Conservation (phyloP, 805 yeast species). For the Zygoascus flipseniorum region DNA sequence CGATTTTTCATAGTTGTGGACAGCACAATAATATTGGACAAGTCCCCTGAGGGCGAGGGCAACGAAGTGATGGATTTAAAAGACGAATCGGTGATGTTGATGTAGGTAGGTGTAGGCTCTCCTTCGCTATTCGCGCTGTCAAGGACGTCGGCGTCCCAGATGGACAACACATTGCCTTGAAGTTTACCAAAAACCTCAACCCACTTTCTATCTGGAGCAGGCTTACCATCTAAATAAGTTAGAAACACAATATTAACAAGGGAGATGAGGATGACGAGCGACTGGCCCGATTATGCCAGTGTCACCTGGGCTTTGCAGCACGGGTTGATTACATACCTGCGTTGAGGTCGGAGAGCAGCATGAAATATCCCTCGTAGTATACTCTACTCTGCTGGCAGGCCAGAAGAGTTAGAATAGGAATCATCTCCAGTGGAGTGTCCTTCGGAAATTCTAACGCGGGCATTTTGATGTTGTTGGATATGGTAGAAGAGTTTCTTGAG, state of each 20-base stretch:
- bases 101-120: conserved; percentile 68
- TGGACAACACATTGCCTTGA: conserved; percentile 83
- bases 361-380: conserved; percentile 48
- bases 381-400: conserved; percentile 61
- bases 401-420: conserved; percentile 63
- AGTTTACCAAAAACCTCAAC: conserved; percentile 85
- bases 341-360: conserved; percentile 32
- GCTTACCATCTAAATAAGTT: conserved; percentile 65
- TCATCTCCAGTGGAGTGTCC: conserved; percentile 51
- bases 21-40: conserved; percentile 73
- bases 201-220: conserved; percentile 74
- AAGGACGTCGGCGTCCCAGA: conserved; percentile 62
- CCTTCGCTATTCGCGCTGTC: conserved; percentile 46
- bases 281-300: no score
- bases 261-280: not conserved
- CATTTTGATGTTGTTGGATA: not conserved
- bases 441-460: conserved; percentile 17
- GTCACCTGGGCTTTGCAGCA: not conserved
- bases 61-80: conserved; percentile 62
- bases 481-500: not conserved
- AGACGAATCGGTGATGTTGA: conserved; percentile 85
- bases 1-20: conserved; percentile 90
- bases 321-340: conserved; percentile 7
- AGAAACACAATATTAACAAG: not conserved
- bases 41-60: conserved; percentile 56